Base-by-base conservation (phyloP, 208 protist species). In the Trypanosoma scelopori region DNA sequence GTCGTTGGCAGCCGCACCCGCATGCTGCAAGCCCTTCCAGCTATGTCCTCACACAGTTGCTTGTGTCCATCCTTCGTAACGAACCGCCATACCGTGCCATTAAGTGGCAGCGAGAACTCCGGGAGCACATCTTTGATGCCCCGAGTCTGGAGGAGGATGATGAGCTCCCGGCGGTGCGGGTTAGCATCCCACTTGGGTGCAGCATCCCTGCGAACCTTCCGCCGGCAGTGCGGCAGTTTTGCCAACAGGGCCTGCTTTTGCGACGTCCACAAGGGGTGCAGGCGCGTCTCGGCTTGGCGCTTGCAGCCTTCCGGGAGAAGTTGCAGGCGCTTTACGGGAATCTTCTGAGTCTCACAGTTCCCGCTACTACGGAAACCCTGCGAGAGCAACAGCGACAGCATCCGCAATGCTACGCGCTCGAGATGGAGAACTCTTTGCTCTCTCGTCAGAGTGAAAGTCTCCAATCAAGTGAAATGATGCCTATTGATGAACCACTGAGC, bases 1-100 rank as follows among this genome's bases (percentile, higher is more conserved):
- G 75, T 55, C 82, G 86, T 4, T 93, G 87, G 87, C 41, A 68
- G 25, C 81, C 87, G 16, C 87, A 88, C 47, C 81, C 81, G 18
- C 68, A 78, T 13, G 87, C 87, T 15, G 58, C 65, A 12, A 79
- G 70, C 23, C 72, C 83, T 0, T 55, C 70, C 0, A 83, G 72
- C 69, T 93, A 90, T 71, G 81, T 59, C 2, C 58, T 90, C 15
- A 78, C 64, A 35, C 79, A 87, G 67, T 68, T 93, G 9, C 65
- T 89, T 18, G 59, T 93, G n/a, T 76, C 78, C 0, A 46, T 90
- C 25, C 6, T 84, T 23, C 86, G 71, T 4, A 69, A 70, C 16
- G 59, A 76, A 39, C 71, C 73, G 20, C 85, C 85, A 42, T 88
- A 88, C 65, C 76, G 71, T 12, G 35, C 30, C 22, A 53, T 78